Evolutionary conservation across 139 green algal species (phyloP).

Genomic region (Klebsormidium nitens): DNA sequence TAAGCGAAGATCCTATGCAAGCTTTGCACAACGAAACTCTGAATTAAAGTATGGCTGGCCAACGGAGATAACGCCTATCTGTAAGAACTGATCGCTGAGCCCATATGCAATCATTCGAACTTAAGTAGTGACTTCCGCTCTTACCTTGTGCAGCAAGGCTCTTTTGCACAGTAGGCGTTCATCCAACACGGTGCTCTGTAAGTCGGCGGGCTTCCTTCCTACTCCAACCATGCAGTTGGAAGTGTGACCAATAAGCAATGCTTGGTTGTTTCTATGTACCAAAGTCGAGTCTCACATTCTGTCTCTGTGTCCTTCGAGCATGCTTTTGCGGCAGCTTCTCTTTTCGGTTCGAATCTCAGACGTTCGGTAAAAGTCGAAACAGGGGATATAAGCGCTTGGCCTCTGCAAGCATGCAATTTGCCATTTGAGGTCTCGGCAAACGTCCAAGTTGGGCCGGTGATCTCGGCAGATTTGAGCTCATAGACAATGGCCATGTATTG

Average conservation of each 20-base stretch:
- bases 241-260: too few species aligned
- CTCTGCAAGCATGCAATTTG: too few species aligned
- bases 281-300: neutral
- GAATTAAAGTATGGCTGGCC: neutral
- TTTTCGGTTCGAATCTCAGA: too few species aligned
- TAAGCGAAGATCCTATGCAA: neutral
- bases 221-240: neutral
- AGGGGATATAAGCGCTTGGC: too few species aligned
- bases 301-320: too few species aligned
- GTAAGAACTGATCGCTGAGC: neutral
- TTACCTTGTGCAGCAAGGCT: slow-evolving; percentile 43
- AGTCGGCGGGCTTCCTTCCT: neutral
- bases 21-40: neutral
- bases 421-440: too few species aligned
- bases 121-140: neutral
- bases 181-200: slow-evolving; percentile 68
- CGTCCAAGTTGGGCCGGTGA: too few species aligned
- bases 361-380: too few species aligned
- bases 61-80: neutral
- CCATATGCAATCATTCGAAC: neutral
- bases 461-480: too few species aligned
- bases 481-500: too few species aligned
- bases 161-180: slow-evolving; percentile 76
- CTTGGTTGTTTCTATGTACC: too few species aligned
- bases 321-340: too few species aligned